Percentiles rank a stretch among this genome's conserved stretches.
phyloP scores from a whole-genome alignment of 1,139 yeast species.

The Pichia sp. region DNA sequence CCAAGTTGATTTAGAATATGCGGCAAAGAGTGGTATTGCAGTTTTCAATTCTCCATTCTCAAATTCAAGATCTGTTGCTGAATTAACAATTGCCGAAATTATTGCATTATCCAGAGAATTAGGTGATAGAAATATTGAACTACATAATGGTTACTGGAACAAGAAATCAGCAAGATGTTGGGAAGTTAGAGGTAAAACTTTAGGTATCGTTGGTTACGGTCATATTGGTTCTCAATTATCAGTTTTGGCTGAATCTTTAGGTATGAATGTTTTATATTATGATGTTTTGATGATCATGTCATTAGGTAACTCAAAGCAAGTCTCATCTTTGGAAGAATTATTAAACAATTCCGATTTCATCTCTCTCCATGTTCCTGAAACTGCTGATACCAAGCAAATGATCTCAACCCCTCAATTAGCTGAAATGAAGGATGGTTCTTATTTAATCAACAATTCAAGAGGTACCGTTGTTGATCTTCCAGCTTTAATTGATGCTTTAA shows the following conservation, averaged over 20 bases:
- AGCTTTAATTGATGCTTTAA: slow-evolving; percentile 85
- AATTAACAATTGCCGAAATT: slow-evolving; percentile 91
- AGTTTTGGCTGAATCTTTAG: slow-evolving; percentile 95
- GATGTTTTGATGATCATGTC: slow-evolving; percentile 93
- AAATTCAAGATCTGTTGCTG: slow-evolving; percentile 97
- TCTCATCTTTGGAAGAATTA: slow-evolving; percentile 74
- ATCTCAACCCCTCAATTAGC: slow-evolving; percentile 87
- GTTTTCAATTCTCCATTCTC: slow-evolving; percentile 99
- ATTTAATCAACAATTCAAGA: slow-evolving; percentile 91
- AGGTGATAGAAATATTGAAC: slow-evolving; percentile 93
- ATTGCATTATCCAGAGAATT: slow-evolving; percentile 92
- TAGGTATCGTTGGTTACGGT: slow-evolving; percentile 96
- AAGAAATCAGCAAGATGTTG: slow-evolving; percentile 92
- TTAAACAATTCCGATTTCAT: slow-evolving; percentile 80
- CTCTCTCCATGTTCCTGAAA: slow-evolving; percentile 90
- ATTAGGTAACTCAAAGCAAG: slow-evolving; percentile 95
- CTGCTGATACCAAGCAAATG: slow-evolving; percentile 86
- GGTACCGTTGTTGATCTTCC: slow-evolving; percentile 97
- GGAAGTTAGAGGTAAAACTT: slow-evolving; percentile 98
- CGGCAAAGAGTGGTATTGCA: slow-evolving; percentile 90
- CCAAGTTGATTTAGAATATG: slow-evolving; percentile 89
- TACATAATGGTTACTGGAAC: slow-evolving; percentile 98
- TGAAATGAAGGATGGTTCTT: slow-evolving; percentile 94
- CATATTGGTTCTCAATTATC: slow-evolving; percentile 97
- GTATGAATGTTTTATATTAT: slow-evolving; percentile 93